Base-by-base conservation (phyloP, 805 yeast species). In the Torulaspora indica region DNA sequence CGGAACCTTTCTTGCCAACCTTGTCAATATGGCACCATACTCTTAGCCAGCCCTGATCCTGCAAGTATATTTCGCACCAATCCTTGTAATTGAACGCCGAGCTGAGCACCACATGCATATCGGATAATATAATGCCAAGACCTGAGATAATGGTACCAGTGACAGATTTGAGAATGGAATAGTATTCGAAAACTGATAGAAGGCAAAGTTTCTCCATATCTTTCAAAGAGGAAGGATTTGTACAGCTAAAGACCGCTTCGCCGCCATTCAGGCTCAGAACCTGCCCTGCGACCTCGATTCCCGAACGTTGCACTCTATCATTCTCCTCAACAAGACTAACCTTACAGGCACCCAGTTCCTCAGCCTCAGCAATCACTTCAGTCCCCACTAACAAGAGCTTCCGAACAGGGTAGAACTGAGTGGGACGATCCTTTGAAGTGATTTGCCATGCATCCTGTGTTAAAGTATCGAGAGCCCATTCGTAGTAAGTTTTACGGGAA, bases 11-110 rank as follows among this genome's bases (percentile, higher is more conserved):
- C 32, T 44, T 53, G 14, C 46, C 37, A 13, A 49, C 53, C 28
- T 54, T 56, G 37, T 60, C 63, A 18, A 63, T 58, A 33, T 61
- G 64, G 38, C 64, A 60, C 66, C 66, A 63, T 10, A 60, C 52
- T 48, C 59, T 63, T 6, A 58, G 55, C 64, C 65, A 63, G 23
- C 61, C 60, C 39, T 55, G 53, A 3, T 55, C 64, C 35, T 54
- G 56, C 7, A 57, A 35, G 32, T 58, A 55, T 12, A 63, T 52
- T 43, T 60, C 61, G 42, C 68, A 63, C 68, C 68, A 63, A 46
- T 63, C 68, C 42, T 62, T 61, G 43, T 55, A 63, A 43, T 54
- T 60, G 31, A 46, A 59, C 22, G 56, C 51, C 4, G 62, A 54
- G 40, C 56, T 52, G 31, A 63, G 40, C 3, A 63, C 49, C 12